Evolutionary conservation across 495 filamentous ascomycete genomes (phyloP).

Genomic region (Darksidea phi): DNA sequence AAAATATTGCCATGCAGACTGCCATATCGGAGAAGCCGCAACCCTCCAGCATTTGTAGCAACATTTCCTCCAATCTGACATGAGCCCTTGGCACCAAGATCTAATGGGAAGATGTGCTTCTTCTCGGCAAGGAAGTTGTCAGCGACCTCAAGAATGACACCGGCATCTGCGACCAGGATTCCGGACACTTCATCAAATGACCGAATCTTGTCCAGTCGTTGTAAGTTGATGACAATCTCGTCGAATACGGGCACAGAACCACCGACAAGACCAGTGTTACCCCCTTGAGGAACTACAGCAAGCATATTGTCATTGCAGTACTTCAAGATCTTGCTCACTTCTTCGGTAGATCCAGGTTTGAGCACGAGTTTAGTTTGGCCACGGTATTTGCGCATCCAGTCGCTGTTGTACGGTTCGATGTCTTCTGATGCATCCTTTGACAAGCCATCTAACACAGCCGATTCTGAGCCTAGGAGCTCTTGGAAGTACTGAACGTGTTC

Average conservation of each 20-base stretch:
- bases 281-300: conserved; percentile 96
- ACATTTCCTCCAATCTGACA: conserved; percentile 98
- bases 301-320: conserved; percentile 91
- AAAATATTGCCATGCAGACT: conserved; percentile 90
- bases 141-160: conserved; percentile 83
- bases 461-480: conserved; percentile 67
- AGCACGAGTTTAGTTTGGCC: conserved; percentile 84
- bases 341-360: conserved; percentile 75
- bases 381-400: conserved; percentile 99
- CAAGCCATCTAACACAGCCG: conserved; percentile 81
- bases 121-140: conserved; percentile 79
- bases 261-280: conserved; percentile 92
- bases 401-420: conserved; percentile 87
- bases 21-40: conserved; percentile 87
- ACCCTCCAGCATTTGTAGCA: conserved; percentile 91
- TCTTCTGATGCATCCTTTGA: conserved; percentile 67
- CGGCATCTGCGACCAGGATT: conserved; percentile 83
- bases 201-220: conserved; percentile 83
- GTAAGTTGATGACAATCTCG: conserved; percentile 89
- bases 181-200: conserved; percentile 93
- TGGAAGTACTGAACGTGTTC: conserved; percentile 83
- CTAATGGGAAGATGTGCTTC: conserved; percentile 85
- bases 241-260: conserved; percentile 95
- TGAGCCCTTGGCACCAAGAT: conserved; percentile 94
- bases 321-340: conserved; percentile 82